Percentiles rank a stretch among this genome's conserved stretches.
These are phyloP conservation scores for Xylariaceae sp. DNA, from an alignment of 2,329 filamentous ascomycete genomes.

Conservation along the genomic window DNA sequence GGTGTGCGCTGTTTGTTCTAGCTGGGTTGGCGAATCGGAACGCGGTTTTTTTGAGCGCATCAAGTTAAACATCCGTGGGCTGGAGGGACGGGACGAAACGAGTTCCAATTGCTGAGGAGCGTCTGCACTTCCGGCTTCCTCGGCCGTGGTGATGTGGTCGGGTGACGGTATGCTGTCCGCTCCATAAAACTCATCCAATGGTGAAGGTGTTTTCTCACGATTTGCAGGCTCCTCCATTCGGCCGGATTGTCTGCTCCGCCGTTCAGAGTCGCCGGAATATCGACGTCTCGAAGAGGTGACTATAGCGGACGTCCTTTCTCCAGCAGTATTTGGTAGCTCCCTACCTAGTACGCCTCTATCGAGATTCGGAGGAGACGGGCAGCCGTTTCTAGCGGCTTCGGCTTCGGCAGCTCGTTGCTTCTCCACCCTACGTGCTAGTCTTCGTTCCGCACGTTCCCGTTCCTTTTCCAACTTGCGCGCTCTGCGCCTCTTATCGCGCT, in stretches of 20 bases:
- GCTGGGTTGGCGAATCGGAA: constrained; percentile 44
- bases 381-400: constrained; percentile 46
- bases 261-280: constrained; percentile 34
- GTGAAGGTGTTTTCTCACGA: constrained; percentile 23
- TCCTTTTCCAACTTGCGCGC: constrained; percentile 68
- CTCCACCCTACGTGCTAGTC: constrained; percentile 61
- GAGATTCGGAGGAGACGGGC: constrained; percentile 49
- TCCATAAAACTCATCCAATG: constrained; percentile 44
- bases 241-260: constrained; percentile 26
- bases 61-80: constrained; percentile 33
- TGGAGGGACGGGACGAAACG: constrained; percentile 25
- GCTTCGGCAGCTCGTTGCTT: constrained; percentile 56
- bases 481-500: constrained; percentile 74
- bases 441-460: constrained; percentile 59
- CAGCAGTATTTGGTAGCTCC: constrained; percentile 51
- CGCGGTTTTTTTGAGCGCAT: constrained; percentile 43
- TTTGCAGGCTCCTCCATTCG: constrained; percentile 16
- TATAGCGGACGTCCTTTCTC: constrained; percentile 49
- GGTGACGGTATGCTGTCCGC: constrained; percentile 41
- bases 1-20: constrained; percentile 35
- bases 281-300: constrained; percentile 53
- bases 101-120: constrained; percentile 11
- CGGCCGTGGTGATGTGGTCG: constrained; percentile 21
- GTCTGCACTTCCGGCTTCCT: constrained; percentile 9
- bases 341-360: constrained; percentile 57